Evolutionary conservation across 2,329 filamentous ascomycete species (phyloP).

Genomic region (Aspergillus quadrilineatus): DNA sequence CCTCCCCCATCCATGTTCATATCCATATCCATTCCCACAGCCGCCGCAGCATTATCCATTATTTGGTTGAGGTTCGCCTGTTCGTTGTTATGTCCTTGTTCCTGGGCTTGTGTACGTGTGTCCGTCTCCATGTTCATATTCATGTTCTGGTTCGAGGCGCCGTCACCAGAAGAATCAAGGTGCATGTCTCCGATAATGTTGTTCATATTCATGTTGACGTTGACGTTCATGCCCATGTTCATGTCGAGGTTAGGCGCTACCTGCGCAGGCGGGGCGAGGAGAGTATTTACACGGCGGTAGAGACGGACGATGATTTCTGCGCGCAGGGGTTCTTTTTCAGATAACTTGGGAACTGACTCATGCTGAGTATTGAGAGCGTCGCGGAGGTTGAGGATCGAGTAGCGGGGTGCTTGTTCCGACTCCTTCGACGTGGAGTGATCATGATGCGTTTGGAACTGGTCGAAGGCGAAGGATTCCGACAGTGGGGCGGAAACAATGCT

Average conservation of each 20-base stretch:
- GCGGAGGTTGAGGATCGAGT: constrained; percentile 40
- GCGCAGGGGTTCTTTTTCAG: constrained; percentile 45
- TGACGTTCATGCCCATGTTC: not conserved
- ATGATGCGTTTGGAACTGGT: constrained; percentile 29
- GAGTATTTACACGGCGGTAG: constrained; percentile 44
- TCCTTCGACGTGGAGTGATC: constrained; percentile 35
- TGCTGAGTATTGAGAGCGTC: constrained; percentile 42
- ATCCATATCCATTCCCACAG: constrained; percentile 30
- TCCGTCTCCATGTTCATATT: not conserved
- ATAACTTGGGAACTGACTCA: constrained; percentile 40
- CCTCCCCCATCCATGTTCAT: constrained; percentile 15
- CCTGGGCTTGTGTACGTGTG: not conserved
- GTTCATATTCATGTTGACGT: constrained; percentile 3
- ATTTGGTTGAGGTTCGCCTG: constrained; percentile 40
- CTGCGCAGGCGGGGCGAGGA: constrained; percentile 39
- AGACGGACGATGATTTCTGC: constrained; percentile 48
- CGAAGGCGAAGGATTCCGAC: constrained; percentile 39
- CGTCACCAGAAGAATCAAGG: constrained; percentile 35
- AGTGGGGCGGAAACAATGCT: constrained; percentile 45
- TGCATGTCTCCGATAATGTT: constrained; percentile 46
- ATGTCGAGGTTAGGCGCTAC: constrained; percentile 41
- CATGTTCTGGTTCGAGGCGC: not conserved
- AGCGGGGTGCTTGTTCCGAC: constrained; percentile 36
- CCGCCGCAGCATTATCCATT: constrained; percentile 40
- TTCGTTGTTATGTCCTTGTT: not conserved